Evolutionary conservation across 1,139 yeast genomes (phyloP), one percentile per base, ranked within the genome.

Genomic region (Blastobotrys petasosporus): DNA sequence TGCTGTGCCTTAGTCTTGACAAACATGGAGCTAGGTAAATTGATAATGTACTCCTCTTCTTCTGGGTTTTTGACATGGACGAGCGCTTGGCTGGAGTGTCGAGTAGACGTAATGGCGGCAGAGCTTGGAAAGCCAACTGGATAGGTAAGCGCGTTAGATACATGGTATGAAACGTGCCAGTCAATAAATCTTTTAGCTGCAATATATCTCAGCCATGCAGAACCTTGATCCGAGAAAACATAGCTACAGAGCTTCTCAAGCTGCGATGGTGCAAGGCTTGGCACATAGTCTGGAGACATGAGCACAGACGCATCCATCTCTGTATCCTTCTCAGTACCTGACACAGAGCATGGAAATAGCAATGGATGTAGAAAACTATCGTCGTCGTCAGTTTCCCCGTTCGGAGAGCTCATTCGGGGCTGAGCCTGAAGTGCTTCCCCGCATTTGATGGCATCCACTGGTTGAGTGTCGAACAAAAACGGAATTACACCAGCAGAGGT

Each of bases 181-280:
- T 47, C 47, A 15, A 58, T 44, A 44, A 58, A 60, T 50, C 53
- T 53, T 49, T 53, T 55, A 8, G 62, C 63, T 8, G 64, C 53
- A 7, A 49, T 44, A 42, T 57, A 58, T 9, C 64, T 49, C 12
- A 60, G 52, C 63, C 62, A 59, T 2, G 62, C 54, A 2, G 64
- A 52, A 2, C 64, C 64, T 15, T 58, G 55, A 35, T 55, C 60
- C n/a, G 61, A 58, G 25, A 60, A 56, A 5, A 59, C 47, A 41
- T 53, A 53, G 10, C 48, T 42, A 25, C 57, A 52, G 3, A 60
- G 51, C 23, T 45, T 47, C 8, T 42, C 39, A 29, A 60, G 47
- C 16, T 60, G 62, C 7, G 60, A 54, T 3, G 48, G 31, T 10
- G 48, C 49, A 28, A 60, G 41, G 16, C 51, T 51, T 2, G 62